A percentile compares a stretch with the other conserved stretches of the same genome.
Evolutionary conservation across 495 filamentous ascomycete species (phyloP).

Genomic region (Astrothelium macrocarpum): DNA sequence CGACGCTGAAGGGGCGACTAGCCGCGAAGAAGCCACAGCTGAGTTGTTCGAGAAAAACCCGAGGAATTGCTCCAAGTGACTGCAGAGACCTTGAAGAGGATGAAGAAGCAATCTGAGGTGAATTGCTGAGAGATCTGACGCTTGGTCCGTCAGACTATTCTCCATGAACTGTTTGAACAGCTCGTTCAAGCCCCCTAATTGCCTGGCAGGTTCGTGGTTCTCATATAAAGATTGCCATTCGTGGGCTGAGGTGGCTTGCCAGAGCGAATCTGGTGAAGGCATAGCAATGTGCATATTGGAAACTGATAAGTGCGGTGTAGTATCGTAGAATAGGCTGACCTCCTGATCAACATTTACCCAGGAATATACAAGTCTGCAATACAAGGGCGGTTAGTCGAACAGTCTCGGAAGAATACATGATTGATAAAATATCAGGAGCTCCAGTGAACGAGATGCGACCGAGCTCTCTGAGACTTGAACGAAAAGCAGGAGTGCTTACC

Average conservation of each 20-base stretch:
- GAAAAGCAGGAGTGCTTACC: background rate
- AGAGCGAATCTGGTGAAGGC: background rate
- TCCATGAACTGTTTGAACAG: background rate
- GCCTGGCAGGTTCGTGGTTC: background rate
- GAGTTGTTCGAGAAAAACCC: background rate
- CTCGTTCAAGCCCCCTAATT: background rate
- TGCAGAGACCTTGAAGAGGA: background rate
- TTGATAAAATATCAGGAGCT: no score
- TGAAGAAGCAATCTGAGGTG: background rate
- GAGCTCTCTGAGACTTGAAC: background rate
- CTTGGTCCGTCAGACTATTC: background rate
- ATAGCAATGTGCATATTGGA: background rate
- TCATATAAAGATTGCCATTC: background rate
- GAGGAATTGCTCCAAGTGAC: background rate
- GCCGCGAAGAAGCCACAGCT: background rate
- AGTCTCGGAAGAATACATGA: background rate
- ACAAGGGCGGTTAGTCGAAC: background rate
- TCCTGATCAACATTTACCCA: conserved; percentile 3
- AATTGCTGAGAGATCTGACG: background rate
- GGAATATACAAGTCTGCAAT: background rate
- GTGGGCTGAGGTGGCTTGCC: background rate
- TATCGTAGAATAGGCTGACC: background rate
- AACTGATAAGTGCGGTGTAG: background rate
- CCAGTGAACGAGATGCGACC: no score
- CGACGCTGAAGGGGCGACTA: background rate